phyloP scores from a whole-genome alignment of 2,329 filamentous ascomycete species.

The Chaetomium strumarium region DNA sequence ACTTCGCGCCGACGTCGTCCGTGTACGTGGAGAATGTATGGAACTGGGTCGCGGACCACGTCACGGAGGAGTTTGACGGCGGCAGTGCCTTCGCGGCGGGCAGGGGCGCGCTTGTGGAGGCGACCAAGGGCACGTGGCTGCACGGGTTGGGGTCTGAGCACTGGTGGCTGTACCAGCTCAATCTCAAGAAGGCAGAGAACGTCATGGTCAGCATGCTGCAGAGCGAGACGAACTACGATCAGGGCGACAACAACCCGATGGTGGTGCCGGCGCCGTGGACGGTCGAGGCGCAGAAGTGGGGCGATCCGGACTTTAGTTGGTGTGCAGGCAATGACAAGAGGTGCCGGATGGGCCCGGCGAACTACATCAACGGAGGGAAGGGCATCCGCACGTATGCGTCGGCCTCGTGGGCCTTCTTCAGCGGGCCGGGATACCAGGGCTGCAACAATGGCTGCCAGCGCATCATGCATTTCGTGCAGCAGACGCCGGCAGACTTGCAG shows the following conservation, averaged over 20 bases:
- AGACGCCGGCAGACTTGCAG: constrained; percentile 35
- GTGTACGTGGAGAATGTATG: constrained; percentile 50
- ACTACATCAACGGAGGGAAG: constrained; percentile 37
- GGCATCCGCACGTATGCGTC: constrained; percentile 38
- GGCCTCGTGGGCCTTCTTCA: constrained; percentile 41
- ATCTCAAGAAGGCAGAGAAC: constrained; percentile 43
- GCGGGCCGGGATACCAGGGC: constrained; percentile 33
- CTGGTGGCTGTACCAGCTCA: constrained; percentile 53
- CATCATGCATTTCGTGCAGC: constrained; percentile 36
- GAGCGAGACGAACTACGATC: constrained; percentile 49
- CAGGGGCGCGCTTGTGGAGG: constrained; percentile 42
- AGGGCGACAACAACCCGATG: constrained; percentile 35
- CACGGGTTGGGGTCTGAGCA: constrained; percentile 50
- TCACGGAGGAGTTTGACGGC: constrained; percentile 41
- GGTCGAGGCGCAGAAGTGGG: constrained; percentile 32
- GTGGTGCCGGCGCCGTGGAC: constrained; percentile 35
- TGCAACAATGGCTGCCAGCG: constrained; percentile 33
- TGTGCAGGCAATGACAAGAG: constrained; percentile 32
- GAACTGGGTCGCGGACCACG: constrained; percentile 50
- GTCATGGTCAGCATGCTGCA: constrained; percentile 47
- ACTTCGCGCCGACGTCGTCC: constrained; percentile 40
- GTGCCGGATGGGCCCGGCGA: constrained; percentile 40
- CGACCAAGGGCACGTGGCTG: constrained; percentile 44
- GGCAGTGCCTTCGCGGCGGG: constrained; percentile 42
- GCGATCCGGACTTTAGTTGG: constrained; percentile 39